Percentiles rank a stretch among this genome's conserved stretches.
Conservation (phyloP, 2,329 filamentous ascomycete species). For the Neonectria faginata region DNA sequence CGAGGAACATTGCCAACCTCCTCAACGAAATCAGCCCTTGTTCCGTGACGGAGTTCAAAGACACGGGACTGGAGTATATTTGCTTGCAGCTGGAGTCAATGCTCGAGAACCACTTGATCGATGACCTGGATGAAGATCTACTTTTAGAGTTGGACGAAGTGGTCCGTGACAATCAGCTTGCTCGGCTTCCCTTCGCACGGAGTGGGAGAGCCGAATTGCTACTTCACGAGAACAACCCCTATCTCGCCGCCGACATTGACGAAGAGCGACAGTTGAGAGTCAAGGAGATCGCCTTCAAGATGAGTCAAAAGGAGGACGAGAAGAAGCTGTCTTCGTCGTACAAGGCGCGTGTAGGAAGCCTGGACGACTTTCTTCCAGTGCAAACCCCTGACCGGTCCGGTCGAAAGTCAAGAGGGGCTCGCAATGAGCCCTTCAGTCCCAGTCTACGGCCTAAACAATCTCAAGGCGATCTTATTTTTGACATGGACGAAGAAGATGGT, state of each 20-base stretch:
- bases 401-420: conserved; percentile 58
- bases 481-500: conserved; percentile 85
- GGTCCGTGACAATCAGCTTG: conserved; percentile 84
- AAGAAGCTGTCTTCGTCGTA: conserved; percentile 70
- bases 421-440: conserved; percentile 73
- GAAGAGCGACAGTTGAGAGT: conserved; percentile 77
- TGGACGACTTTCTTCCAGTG: conserved; percentile 68
- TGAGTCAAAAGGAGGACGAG: conserved; percentile 73
- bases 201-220: conserved; percentile 77
- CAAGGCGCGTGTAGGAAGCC: conserved; percentile 69
- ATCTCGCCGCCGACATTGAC: conserved; percentile 72
- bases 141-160: conserved; percentile 82
- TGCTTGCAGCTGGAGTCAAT: conserved; percentile 92
- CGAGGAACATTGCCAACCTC: conserved; percentile 85
- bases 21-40: conserved; percentile 89
- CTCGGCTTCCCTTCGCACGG: conserved; percentile 80
- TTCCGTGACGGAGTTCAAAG: conserved; percentile 86
- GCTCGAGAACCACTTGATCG: conserved; percentile 88
- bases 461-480: conserved; percentile 84
- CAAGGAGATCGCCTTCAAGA: conserved; percentile 79
- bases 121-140: conserved; percentile 87
- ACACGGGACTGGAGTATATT: conserved; percentile 88
- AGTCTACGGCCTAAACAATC: conserved; percentile 76
- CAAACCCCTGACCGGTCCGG: conserved; percentile 59
- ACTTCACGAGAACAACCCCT: conserved; percentile 73